Conservation (phyloP, 306 rosid species). For the Boehmeria nivea region DNA sequence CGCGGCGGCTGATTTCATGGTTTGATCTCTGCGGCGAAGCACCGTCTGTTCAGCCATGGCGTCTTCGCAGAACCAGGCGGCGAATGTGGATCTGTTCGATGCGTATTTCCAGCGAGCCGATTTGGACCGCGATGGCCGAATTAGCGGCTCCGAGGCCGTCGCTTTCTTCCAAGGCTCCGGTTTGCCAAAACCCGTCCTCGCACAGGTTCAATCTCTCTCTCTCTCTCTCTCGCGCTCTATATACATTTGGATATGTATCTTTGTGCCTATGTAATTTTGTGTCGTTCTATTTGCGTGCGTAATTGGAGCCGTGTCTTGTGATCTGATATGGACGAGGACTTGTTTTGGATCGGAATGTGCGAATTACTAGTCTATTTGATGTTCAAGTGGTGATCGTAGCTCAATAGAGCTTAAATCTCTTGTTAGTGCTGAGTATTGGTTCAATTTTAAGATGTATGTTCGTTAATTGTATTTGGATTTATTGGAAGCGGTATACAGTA, state of each 20-base stretch:
- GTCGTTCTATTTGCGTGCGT: not conserved
- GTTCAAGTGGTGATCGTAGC: slow-evolving; percentile 17
- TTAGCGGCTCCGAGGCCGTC: slow-evolving; percentile 91
- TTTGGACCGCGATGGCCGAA: slow-evolving; percentile 96
- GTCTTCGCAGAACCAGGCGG: slow-evolving; percentile 52
- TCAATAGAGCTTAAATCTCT: not conserved
- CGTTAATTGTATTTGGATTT: not conserved
- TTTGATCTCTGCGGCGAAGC: slow-evolving; percentile 46
- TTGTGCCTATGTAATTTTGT: not conserved
- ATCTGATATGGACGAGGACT: slow-evolving; percentile 10
- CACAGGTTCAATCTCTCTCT: slow-evolving; percentile 53
- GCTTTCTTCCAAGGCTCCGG: slow-evolving; percentile 93
- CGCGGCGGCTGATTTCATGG: slow-evolving; percentile 23
- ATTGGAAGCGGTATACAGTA: no score
- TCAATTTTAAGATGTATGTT: not conserved
- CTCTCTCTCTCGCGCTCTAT: not conserved
- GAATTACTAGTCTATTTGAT: slow-evolving; percentile 9
- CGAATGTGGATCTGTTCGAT: slow-evolving; percentile 96
- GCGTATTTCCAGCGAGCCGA: slow-evolving; percentile 90
- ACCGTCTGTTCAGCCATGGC: slow-evolving; percentile 44
- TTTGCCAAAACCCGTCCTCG: slow-evolving; percentile 76
- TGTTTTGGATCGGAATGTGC: slow-evolving; percentile 16
- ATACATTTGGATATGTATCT: not conserved
- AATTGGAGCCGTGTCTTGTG: slow-evolving; percentile 4
- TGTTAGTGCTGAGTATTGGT: not conserved